Evolutionary conservation across 2,329 filamentous ascomycete species (phyloP).

Genomic region (Apiospora rasikravindrae): DNA sequence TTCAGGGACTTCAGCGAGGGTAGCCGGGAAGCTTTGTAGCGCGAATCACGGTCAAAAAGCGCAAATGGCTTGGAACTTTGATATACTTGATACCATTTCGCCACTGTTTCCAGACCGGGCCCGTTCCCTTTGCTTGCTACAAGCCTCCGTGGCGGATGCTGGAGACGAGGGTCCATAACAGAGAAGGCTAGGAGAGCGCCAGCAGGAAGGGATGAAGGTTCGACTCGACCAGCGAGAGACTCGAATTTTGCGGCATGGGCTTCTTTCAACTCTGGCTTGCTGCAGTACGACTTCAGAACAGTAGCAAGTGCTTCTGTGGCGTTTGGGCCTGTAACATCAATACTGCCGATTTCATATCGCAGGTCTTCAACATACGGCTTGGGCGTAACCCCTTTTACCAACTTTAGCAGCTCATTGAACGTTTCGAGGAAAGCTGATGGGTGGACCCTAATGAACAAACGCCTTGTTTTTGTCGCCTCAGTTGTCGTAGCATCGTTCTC

Average conservation of each 20-base stretch:
- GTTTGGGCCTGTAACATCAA: conserved; percentile 67
- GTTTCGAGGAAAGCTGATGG: conserved; percentile 78
- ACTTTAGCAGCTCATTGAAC: conserved; percentile 65
- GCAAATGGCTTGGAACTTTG: conserved; percentile 47
- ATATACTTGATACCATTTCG: conserved; percentile 1
- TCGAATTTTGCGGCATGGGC: conserved; percentile 55
- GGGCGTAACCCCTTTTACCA: conserved; percentile 65
- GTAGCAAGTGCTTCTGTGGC: conserved; percentile 79
- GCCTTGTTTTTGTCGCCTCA: conserved; percentile 39
- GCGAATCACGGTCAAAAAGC: conserved; percentile 72
- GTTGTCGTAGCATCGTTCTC: conserved; percentile 28
- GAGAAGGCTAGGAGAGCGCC: conserved; percentile 76
- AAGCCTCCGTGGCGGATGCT: conserved; percentile 69
- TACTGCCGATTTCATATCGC: conserved; percentile 69
- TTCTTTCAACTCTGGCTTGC: conserved; percentile 39
- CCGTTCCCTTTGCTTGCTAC: conserved; percentile 32
- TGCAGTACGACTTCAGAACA: conserved; percentile 62
- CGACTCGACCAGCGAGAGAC: conserved; percentile 63
- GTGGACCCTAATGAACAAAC: conserved; percentile 76
- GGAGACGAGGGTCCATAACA: conserved; percentile 78
- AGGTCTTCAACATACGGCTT: conserved; percentile 70
- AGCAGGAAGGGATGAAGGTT: conserved; percentile 71
- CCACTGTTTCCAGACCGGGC: conserved; percentile 27
- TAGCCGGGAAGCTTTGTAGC: conserved; percentile 68
- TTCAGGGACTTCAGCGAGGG: conserved; percentile 84